Percentiles rank a stretch among this genome's conserved stretches.
These are phyloP conservation scores for Verruconis gallopava DNA, from an alignment of 2,329 filamentous ascomycete genomes.

Conservation along the genomic window DNA sequence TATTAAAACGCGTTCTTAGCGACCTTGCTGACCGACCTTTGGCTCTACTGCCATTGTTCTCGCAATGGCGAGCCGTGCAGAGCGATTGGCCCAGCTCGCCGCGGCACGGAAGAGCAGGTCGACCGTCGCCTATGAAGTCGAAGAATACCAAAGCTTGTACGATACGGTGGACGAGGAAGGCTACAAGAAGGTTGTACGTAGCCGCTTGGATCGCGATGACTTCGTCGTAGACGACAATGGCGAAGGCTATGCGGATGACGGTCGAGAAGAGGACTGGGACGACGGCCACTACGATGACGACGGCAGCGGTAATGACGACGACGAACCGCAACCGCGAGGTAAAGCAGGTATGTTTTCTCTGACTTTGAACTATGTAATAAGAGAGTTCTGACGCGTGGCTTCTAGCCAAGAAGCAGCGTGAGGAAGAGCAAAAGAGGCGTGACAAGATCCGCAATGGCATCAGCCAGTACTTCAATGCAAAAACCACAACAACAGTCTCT, in stretches of 20 bases:
- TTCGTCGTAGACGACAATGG: constrained; percentile 98
- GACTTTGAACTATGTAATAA: too few species aligned
- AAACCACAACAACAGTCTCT: constrained; percentile 46
- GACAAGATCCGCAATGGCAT: constrained; percentile 87
- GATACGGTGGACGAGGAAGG: constrained; percentile 94
- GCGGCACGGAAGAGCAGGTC: constrained; percentile 76
- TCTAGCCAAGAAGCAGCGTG: constrained; percentile 70
- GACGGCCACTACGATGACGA: constrained; percentile 62
- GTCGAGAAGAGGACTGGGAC: constrained; percentile 60
- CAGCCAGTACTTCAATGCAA: constrained; percentile 84
- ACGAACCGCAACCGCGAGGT: constrained; percentile 31
- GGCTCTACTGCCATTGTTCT: neutral
- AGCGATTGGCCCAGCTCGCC: constrained; percentile 40
- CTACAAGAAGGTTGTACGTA: constrained; percentile 90
- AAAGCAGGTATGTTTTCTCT: constrained; percentile 38
- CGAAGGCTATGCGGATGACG: constrained; percentile 91
- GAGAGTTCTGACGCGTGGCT: too few species aligned
- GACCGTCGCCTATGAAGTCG: constrained; percentile 79
- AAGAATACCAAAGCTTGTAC: constrained; percentile 75
- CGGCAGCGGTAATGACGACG: constrained; percentile 60
- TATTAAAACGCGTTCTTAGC: too few species aligned
- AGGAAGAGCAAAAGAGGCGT: constrained; percentile 73
- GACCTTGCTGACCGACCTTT: too few species aligned
- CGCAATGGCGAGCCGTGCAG: constrained; percentile 3
- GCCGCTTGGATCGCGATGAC: constrained; percentile 82